Evolutionary conservation across 1,284 basidiomycete species (phyloP).

Genomic region (Tausonia pullulans): DNA sequence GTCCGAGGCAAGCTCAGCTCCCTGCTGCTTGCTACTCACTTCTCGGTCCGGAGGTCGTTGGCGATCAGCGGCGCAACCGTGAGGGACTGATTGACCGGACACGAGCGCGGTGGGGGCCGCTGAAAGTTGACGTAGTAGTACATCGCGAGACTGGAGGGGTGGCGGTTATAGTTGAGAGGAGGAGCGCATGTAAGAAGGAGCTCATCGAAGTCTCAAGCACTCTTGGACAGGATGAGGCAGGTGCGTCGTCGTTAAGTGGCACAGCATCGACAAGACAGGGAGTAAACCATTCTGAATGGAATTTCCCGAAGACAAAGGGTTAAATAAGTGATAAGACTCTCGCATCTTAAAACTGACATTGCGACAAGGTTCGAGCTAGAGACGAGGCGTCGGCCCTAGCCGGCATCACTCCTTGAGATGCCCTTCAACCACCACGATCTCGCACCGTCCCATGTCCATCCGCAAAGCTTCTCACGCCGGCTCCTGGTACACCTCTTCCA

Average conservation of each 20-base stretch:
- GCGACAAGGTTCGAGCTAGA: too few relatives aligned
- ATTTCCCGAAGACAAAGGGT: too few relatives aligned
- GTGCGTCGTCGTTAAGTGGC: too few relatives aligned
- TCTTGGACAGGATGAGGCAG: too few relatives aligned
- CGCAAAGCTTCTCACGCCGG: conserved; percentile 74
- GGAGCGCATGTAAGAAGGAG: not conserved
- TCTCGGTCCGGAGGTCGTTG: conserved; percentile 14
- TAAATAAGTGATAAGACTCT: too few relatives aligned
- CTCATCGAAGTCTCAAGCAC: not conserved
- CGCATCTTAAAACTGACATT: too few relatives aligned
- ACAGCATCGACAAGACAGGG: not conserved
- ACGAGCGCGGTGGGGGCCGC: conserved; percentile 5
- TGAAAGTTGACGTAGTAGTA: conserved; percentile 15
- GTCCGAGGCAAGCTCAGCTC: not conserved
- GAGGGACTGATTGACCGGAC: not conserved
- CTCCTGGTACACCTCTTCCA: conserved; percentile 73
- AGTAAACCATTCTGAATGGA: not conserved
- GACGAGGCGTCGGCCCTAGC: too few relatives aligned
- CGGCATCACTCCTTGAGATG: too few relatives aligned
- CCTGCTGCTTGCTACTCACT: not conserved
- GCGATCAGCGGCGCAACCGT: conserved; percentile 10
- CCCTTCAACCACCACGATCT: not conserved
- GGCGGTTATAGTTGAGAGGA: not conserved
- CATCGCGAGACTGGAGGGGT: not conserved
- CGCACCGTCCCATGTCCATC: not conserved